Evolutionary conservation across 1,139 yeast species (phyloP).

Genomic region (Tardiomyces depauwii): DNA sequence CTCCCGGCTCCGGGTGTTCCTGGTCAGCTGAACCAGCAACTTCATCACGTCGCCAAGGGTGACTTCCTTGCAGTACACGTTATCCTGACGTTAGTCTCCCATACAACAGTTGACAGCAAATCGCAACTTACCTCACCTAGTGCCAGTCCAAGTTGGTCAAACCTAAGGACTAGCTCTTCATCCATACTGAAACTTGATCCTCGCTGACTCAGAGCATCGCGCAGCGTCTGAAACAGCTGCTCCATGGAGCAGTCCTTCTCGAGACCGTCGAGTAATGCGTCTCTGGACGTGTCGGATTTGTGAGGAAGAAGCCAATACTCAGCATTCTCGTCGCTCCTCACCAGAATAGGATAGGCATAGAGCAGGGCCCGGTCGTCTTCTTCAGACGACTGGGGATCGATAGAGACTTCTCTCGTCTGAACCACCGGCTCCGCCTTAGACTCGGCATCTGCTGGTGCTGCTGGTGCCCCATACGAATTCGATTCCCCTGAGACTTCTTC

Average conservation of each 20-base stretch:
- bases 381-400: too few species aligned
- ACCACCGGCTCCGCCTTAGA: too few species aligned
- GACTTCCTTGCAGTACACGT: conserved; percentile 14
- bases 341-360: background rate
- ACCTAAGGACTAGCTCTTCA: conserved; percentile 12
- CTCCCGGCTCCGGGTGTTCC: conserved; percentile 6
- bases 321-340: background rate
- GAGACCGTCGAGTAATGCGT: background rate
- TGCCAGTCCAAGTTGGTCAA: conserved; percentile 12
- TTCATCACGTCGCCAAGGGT: conserved; percentile 13
- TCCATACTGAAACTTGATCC: conserved; percentile 7
- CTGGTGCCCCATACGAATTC: too few species aligned
- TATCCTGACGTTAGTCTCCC: conserved; percentile 11
- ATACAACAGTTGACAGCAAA: background rate
- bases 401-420: too few species aligned
- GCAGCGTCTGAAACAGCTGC: conserved; percentile 10
- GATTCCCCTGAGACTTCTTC: too few species aligned
- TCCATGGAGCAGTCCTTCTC: conserved; percentile 6
- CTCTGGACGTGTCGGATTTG: background rate
- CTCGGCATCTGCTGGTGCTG: too few species aligned
- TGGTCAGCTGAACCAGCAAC: conserved; percentile 10
- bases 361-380: background rate
- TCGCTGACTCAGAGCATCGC: conserved; percentile 9
- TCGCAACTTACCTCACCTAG: conserved; percentile 14
- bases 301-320: background rate